A percentile compares a stretch with the other conserved stretches of the same genome.
Conservation (phyloP, 805 yeast genomes). For the Kluyveromyces starmeri region DNA sequence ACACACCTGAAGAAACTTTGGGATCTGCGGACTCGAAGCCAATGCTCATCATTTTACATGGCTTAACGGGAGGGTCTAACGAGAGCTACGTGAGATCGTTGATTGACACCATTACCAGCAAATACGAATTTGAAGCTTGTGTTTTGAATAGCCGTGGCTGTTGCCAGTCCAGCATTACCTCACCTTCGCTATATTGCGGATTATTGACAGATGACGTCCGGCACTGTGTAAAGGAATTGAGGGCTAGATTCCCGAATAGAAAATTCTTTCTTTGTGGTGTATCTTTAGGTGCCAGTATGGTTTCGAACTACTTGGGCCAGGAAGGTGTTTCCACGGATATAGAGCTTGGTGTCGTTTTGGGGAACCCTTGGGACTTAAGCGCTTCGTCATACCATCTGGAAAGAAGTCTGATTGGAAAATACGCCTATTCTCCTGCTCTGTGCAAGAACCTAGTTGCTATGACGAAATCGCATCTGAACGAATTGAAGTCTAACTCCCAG, state of each 20-base stretch:
- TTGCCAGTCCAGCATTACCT: constrained; percentile 56
- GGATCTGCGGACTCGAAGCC: constrained; percentile 39
- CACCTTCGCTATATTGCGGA: constrained; percentile 63
- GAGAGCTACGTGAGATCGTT: constrained; percentile 65
- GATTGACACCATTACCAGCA: constrained; percentile 33
- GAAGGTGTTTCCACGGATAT: constrained; percentile 39
- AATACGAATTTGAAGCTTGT: constrained; percentile 46
- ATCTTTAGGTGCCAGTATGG: constrained; percentile 68
- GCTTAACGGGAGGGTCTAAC: constrained; percentile 80
- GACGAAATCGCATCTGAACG: constrained; percentile 34
- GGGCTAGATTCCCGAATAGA: constrained; percentile 44
- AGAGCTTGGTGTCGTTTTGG: constrained; percentile 50
- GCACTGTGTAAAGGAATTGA: constrained; percentile 43
- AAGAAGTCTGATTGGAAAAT: constrained; percentile 34
- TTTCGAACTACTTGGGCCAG: constrained; percentile 66
- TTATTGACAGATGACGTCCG: constrained; percentile 64
- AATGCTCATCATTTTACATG: constrained; percentile 59
- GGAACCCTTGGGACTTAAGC: constrained; percentile 67
- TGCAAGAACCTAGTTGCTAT: constrained; percentile 37
- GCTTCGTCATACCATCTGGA: constrained; percentile 40
- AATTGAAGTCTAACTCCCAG: constrained; percentile 23
- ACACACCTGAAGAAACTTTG: constrained; percentile 23
- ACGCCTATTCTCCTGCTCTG: constrained; percentile 44
- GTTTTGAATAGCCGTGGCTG: constrained; percentile 75
- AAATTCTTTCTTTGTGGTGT: constrained; percentile 70